phyloP scores from a whole-genome alignment of 768 basidiomycete genomes.

The Trametopsis cervina region DNA sequence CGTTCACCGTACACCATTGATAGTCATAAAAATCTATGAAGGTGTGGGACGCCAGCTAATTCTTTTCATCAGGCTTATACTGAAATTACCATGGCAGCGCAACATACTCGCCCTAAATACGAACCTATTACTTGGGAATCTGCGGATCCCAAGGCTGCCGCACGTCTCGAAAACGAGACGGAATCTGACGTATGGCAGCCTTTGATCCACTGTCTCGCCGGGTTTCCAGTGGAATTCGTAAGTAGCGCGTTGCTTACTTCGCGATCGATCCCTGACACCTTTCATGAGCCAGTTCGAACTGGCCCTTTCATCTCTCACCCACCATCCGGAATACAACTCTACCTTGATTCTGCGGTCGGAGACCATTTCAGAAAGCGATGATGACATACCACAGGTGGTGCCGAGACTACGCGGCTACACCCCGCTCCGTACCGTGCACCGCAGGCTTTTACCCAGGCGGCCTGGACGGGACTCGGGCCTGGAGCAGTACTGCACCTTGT shows the following conservation, averaged over 20 bases:
- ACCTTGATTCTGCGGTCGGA: conserved; percentile 87
- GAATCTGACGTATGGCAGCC: conserved; percentile 20
- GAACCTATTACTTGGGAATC: not conserved
- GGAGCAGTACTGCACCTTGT: conserved; percentile 78
- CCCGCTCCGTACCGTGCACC: conserved; percentile 48
- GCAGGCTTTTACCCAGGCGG: conserved; percentile 69
- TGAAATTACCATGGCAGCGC: too few relatives aligned
- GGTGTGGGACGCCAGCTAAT: too few relatives aligned
- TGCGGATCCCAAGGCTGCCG: not conserved
- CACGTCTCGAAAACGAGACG: not conserved
- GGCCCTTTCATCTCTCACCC: conserved; percentile 64
- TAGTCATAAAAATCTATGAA: too few relatives aligned
- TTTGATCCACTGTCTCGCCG: conserved; percentile 24
- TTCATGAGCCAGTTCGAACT: conserved; percentile 64
- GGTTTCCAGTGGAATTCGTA: conserved; percentile 27
- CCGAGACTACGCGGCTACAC: conserved; percentile 33
- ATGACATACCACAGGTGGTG: conserved; percentile 20
- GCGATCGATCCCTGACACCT: too few relatives aligned
- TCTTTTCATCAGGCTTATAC: too few relatives aligned
- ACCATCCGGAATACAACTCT: conserved; percentile 92
- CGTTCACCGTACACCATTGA: too few relatives aligned
- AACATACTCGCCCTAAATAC: too few relatives aligned
- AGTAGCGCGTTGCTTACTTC: conserved; percentile 3
- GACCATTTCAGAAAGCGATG: conserved; percentile 36
- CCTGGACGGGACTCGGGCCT: conserved; percentile 69